Percentiles rank a stretch among this genome's conserved stretches.
Evolutionary conservation across 768 basidiomycete species (phyloP).

Genomic region (Pisolithus microcarpus): DNA sequence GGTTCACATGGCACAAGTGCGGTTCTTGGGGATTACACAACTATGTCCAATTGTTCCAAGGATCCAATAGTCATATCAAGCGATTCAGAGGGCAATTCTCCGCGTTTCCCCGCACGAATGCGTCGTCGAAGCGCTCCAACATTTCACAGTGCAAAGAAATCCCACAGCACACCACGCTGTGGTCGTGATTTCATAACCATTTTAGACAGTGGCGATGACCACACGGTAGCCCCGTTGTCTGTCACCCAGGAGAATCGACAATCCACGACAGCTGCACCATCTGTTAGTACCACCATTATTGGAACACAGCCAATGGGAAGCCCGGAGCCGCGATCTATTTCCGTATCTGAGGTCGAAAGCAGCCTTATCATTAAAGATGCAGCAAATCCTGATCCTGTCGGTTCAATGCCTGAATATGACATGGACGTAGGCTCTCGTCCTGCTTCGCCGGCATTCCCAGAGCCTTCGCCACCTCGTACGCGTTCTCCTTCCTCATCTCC

Average conservation of each 20-base stretch:
- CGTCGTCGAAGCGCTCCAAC: background rate
- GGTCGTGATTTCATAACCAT: conserved; percentile 22
- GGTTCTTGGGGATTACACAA: background rate
- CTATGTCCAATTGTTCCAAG: background rate
- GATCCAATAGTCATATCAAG: conserved; percentile 22
- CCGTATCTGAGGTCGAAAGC: background rate
- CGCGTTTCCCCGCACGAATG: background rate
- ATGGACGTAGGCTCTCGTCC: background rate
- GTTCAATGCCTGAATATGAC: background rate
- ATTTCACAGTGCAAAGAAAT: background rate
- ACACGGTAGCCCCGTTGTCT: background rate
- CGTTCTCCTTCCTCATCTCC: background rate
- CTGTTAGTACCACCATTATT: too few relatives aligned
- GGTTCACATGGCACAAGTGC: background rate
- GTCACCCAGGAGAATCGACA: background rate
- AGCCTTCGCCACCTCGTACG: background rate
- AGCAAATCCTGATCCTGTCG: background rate
- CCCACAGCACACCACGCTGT: background rate
- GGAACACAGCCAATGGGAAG: too few relatives aligned
- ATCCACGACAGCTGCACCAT: too few relatives aligned
- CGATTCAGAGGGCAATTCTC: conserved; percentile 13
- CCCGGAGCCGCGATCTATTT: too few relatives aligned
- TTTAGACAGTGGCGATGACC: conserved; percentile 20
- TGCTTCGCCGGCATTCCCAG: background rate
- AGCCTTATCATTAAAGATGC: background rate